phyloP scores from a whole-genome alignment of 257 asterid genomes.

The Scutellaria galericulata region DNA sequence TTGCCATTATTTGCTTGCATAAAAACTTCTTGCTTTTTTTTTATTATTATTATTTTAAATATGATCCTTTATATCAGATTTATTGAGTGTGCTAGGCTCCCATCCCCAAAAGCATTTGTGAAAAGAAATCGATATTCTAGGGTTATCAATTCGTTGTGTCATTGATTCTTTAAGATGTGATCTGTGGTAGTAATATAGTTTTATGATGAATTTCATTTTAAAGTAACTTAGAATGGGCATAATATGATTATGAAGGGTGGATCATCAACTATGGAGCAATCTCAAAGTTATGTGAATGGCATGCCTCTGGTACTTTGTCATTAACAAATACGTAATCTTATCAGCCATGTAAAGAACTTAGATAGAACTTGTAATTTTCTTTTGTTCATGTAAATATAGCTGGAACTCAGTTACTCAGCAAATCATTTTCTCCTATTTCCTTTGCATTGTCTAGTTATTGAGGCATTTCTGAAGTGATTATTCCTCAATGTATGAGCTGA shows the following conservation, averaged over 20 bases:
- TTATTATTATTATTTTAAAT: no score
- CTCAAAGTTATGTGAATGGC: background rate
- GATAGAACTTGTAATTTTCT: background rate
- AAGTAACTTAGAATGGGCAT: background rate
- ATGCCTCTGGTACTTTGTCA: constrained; percentile 5
- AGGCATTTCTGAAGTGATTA: background rate
- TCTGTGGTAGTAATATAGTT: background rate
- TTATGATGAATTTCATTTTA: constrained; percentile 1
- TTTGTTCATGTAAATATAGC: constrained; percentile 2
- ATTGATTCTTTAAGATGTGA: constrained; percentile 6
- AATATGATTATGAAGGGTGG: background rate
- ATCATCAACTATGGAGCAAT: background rate
- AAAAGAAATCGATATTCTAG: background rate
- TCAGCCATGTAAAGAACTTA: background rate
- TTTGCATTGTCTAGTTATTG: constrained; percentile 21
- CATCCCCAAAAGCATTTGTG: background rate
- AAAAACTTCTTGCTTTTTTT: no score
- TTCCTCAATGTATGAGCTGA: constrained; percentile 3
- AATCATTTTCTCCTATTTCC: constrained; percentile 15
- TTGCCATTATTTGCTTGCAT: no score
- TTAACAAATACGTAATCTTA: constrained; percentile 12
- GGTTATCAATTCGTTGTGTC: constrained; percentile 3
- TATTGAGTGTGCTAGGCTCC: background rate
- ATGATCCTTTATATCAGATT: no score
- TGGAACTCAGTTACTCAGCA: background rate